Conservation (phyloP, 768 basidiomycete genomes). For the Pulveroboletus ravenelii region DNA sequence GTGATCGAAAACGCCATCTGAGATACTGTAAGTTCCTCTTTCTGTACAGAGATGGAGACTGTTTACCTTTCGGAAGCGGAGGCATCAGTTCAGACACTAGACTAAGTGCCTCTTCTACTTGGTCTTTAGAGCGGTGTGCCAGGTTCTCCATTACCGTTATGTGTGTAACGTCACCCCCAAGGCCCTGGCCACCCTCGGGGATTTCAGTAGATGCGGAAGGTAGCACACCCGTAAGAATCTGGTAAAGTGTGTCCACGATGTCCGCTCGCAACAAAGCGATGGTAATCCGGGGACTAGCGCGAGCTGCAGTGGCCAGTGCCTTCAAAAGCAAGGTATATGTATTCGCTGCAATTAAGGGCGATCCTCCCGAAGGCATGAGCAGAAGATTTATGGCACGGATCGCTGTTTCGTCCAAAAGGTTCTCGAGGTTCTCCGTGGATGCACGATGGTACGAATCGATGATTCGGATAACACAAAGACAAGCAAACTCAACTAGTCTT, state of each 20-base stretch:
- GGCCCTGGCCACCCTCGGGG: conserved; percentile 63
- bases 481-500: conserved; percentile 95
- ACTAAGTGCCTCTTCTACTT: conserved; percentile 89
- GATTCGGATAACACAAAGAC: conserved; percentile 89
- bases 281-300: conserved; percentile 84
- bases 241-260: conserved; percentile 88
- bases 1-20: conserved; percentile 94
- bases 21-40: conserved; percentile 2
- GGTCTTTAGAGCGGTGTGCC: conserved; percentile 94
- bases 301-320: conserved; percentile 82
- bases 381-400: conserved; percentile 83
- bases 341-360: conserved; percentile 77
- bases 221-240: conserved; percentile 91
- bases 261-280: conserved; percentile 85
- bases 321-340: conserved; percentile 88
- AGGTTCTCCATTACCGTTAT: conserved; percentile 99
- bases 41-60: not conserved
- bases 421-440: conserved; percentile 81
- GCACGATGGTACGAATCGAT: conserved; percentile 89
- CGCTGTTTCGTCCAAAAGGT: conserved; percentile 71
- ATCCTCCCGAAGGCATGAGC: conserved; percentile 80
- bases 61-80: conserved; percentile 81
- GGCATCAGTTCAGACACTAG: conserved; percentile 90
- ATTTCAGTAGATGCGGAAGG: conserved; percentile 56
- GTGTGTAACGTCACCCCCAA: conserved; percentile 86